Conservation (phyloP, 768 basidiomycete genomes). For the Gelatoporia subvermispora region DNA sequence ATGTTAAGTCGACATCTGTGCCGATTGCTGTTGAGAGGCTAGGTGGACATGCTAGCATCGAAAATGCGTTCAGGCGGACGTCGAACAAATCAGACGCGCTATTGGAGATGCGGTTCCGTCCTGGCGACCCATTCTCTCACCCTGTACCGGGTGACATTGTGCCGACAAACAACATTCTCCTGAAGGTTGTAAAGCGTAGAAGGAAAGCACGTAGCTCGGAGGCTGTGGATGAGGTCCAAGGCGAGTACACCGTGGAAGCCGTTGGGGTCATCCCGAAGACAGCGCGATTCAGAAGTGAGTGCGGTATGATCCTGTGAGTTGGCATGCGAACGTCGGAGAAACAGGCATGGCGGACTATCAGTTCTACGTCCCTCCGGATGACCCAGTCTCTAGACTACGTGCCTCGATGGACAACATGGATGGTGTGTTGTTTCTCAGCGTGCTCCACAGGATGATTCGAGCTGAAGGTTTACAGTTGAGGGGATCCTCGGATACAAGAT, state of each 20-base stretch:
- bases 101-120: slow-evolving; percentile 73
- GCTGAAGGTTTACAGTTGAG: slow-evolving; percentile 46
- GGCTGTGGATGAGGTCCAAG: slow-evolving; percentile 23
- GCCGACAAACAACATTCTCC: slow-evolving; percentile 71
- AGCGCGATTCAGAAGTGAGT: slow-evolving; percentile 84
- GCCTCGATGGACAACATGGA: slow-evolving; percentile 76
- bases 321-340: neutral
- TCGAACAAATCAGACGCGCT: slow-evolving; percentile 57
- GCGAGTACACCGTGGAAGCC: slow-evolving; percentile 72
- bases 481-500: slow-evolving; percentile 68
- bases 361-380: slow-evolving; percentile 69
- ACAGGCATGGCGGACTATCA: slow-evolving; percentile 94
- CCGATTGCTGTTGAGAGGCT: slow-evolving; percentile 58
- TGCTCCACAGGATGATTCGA: neutral
- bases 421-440: slow-evolving; percentile 42
- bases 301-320: neutral
- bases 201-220: slow-evolving; percentile 33
- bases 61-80: slow-evolving; percentile 70
- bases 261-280: slow-evolving; percentile 78
- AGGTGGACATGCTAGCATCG: slow-evolving; percentile 66
- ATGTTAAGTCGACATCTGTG: slow-evolving; percentile 60
- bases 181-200: slow-evolving; percentile 78
- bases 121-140: slow-evolving; percentile 74
- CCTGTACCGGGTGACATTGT: slow-evolving; percentile 80
- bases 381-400: slow-evolving; percentile 67